phyloP scores from a whole-genome alignment of 2,329 filamentous ascomycete genomes.

The Verticillium nubilum region DNA sequence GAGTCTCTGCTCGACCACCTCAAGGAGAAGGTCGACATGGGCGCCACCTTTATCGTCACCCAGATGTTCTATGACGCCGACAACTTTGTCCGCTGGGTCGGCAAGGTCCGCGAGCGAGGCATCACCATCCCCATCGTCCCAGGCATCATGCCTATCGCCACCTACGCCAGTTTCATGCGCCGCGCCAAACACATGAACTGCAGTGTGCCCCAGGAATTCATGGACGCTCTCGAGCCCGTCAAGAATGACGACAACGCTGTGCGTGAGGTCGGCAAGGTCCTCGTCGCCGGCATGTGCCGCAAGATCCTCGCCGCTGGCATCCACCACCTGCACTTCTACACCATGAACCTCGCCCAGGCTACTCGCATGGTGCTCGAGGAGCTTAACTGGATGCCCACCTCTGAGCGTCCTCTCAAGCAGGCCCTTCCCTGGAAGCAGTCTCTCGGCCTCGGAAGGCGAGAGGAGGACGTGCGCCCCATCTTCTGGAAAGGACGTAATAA shows the following conservation, averaged over 20 bases:
- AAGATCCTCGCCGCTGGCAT: conserved; percentile 80
- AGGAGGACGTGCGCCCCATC: conserved; percentile 94
- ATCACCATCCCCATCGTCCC: conserved; percentile 80
- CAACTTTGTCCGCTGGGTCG: conserved; percentile 87
- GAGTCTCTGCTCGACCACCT: conserved; percentile 83
- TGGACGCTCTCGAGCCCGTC: conserved; percentile 76
- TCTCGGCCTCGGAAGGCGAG: conserved; percentile 78
- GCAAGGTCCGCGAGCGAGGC: conserved; percentile 77
- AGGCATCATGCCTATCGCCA: conserved; percentile 86
- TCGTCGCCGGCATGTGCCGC: conserved; percentile 86
- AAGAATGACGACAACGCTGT: conserved; percentile 97
- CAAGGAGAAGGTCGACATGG: conserved; percentile 91
- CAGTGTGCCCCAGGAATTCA: conserved; percentile 75
- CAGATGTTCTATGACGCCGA: conserved; percentile 99
- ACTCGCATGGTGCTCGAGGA: conserved; percentile 93
- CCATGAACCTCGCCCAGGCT: conserved; percentile 95
- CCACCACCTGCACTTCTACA: conserved; percentile 93
- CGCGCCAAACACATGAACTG: conserved; percentile 89
- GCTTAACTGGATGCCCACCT: conserved; percentile 72
- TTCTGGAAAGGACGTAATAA: conserved; percentile 98
- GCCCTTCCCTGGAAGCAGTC: conserved; percentile 96
- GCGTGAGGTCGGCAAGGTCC: conserved; percentile 77
- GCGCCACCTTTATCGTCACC: conserved; percentile 89
- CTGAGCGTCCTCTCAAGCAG: conserved; percentile 74
- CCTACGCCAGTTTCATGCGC: conserved; percentile 86